A percentile compares a stretch with the other conserved stretches of the same genome.
Conservation (phyloP, 805 yeast species). For the Naumovozyma castellii region DNA sequence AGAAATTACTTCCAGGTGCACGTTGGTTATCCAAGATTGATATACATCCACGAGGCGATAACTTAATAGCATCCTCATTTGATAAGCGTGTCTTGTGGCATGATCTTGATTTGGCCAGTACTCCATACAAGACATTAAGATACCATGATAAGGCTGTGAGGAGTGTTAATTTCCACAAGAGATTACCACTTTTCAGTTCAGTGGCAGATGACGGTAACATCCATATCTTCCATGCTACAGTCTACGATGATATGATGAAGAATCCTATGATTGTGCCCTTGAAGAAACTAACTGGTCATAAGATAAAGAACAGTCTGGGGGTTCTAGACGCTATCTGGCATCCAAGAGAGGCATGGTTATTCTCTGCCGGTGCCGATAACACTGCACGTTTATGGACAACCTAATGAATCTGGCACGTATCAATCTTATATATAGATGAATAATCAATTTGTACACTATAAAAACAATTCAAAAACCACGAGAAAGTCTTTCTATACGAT, state of each 20-base stretch:
- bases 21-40: slow-evolving; percentile 88
- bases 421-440: background rate
- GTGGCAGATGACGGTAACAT: slow-evolving; percentile 91
- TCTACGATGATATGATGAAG: slow-evolving; percentile 80
- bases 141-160: slow-evolving; percentile 94
- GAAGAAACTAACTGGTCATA: slow-evolving; percentile 88
- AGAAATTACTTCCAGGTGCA: slow-evolving; percentile 89
- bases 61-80: slow-evolving; percentile 81
- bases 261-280: slow-evolving; percentile 93
- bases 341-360: slow-evolving; percentile 96
- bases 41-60: slow-evolving; percentile 94
- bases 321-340: slow-evolving; percentile 88
- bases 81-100: slow-evolving; percentile 97
- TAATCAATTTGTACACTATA: background rate
- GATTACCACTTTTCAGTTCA: slow-evolving; percentile 82
- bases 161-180: slow-evolving; percentile 75
- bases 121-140: slow-evolving; percentile 91
- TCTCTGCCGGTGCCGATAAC: slow-evolving; percentile 95
- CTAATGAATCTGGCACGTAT: slow-evolving; percentile 24
- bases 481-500: too few relatives aligned
- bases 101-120: slow-evolving; percentile 76
- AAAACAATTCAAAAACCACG: too few relatives aligned
- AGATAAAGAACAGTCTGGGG: slow-evolving; percentile 69
- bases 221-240: slow-evolving; percentile 93
- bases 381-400: slow-evolving; percentile 96